A percentile compares a stretch with the other conserved stretches of the same genome.
Conservation (phyloP, 2,329 filamentous ascomycete genomes). For the Penicillium sp. region DNA sequence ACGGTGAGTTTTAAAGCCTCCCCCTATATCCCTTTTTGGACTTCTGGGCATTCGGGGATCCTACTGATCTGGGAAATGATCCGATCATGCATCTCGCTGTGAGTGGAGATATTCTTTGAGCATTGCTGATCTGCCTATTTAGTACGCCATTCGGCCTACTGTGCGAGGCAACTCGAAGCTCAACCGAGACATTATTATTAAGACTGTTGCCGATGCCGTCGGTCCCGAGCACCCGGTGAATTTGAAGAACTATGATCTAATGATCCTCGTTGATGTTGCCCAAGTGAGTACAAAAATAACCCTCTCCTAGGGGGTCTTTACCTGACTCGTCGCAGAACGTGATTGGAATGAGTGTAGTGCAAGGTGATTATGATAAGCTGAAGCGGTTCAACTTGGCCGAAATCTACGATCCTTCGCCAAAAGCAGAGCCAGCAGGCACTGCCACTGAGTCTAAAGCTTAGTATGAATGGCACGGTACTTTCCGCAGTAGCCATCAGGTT, state of each 20-base stretch:
- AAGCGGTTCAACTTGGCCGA: constrained; percentile 64
- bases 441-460: constrained; percentile 1
- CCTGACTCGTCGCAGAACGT: constrained; percentile 51
- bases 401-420: constrained; percentile 52
- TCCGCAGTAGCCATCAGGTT: too few relatives aligned
- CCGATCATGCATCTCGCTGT: not conserved
- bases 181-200: constrained; percentile 58
- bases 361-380: constrained; percentile 57
- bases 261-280: constrained; percentile 62
- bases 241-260: constrained; percentile 58
- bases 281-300: constrained; percentile 46
- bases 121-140: constrained; percentile 8
- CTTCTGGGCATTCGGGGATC: not conserved
- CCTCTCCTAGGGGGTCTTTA: not conserved
- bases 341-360: constrained; percentile 63
- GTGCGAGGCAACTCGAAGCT: constrained; percentile 60
- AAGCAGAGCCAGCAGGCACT: constrained; percentile 2
- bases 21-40: not conserved
- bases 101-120: not conserved
- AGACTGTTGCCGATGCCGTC: constrained; percentile 57
- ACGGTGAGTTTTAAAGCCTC: constrained; percentile 47
- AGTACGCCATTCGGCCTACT: constrained; percentile 63
- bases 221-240: constrained; percentile 59
- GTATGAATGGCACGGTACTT: not conserved
- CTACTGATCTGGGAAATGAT: not conserved